phyloP scores from a whole-genome alignment of 306 rosid genomes.

The Luffa aegyptiaca region DNA sequence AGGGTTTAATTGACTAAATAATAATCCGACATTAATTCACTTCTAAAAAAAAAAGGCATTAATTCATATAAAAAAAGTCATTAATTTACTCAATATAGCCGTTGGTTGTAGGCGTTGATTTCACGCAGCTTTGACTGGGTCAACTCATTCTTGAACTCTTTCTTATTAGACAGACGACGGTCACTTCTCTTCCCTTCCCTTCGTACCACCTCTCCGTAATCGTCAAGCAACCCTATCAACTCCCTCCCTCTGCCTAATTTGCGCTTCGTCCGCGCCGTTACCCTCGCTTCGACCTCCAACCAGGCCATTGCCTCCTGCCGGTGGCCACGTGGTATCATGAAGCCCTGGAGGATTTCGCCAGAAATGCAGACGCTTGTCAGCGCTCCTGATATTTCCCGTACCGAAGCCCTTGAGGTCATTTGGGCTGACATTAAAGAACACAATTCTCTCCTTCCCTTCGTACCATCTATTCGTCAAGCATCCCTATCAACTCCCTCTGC shows the following conservation, averaged over 20 bases:
- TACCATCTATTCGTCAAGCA: background rate
- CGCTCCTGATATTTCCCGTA: conserved; percentile 65
- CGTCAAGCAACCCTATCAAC: conserved; percentile 6
- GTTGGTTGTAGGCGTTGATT: too few relatives aligned
- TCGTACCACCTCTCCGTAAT: too few relatives aligned
- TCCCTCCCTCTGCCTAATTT: conserved; percentile 10
- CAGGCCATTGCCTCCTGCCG: conserved; percentile 29
- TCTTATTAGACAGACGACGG: too few relatives aligned
- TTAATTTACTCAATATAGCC: too few relatives aligned
- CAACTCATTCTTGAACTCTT: too few relatives aligned
- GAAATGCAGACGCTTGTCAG: conserved; percentile 82
- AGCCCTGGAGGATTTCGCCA: conserved; percentile 55
- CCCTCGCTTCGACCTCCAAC: conserved; percentile 43
- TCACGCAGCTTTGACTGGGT: too few relatives aligned
- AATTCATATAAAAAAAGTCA: too few relatives aligned
- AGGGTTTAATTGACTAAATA: too few relatives aligned
- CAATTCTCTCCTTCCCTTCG: conserved; percentile 12
- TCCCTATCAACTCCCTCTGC: background rate
- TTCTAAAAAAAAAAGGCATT: too few relatives aligned
- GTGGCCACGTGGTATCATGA: conserved; percentile 67
- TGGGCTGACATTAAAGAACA: conserved; percentile 90
- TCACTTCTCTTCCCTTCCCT: too few relatives aligned
- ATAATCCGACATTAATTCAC: too few relatives aligned
- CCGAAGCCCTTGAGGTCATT: conserved; percentile 73
- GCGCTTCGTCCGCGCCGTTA: conserved; percentile 28